Evolutionary conservation across 306 rosid species (phyloP).

Genomic region (Carpinus fangiana): DNA sequence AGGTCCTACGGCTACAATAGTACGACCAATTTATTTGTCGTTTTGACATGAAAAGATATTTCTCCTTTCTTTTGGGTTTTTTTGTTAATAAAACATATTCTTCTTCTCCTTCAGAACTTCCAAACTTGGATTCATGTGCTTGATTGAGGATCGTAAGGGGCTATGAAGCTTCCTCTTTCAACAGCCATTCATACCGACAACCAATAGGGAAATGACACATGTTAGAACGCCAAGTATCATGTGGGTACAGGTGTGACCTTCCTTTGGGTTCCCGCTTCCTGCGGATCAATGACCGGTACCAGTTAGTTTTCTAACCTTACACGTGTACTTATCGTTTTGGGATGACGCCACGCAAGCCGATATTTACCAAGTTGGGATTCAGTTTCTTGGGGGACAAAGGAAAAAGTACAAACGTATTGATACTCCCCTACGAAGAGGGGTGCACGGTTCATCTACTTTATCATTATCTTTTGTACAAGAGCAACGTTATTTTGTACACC

Average conservation of each 20-base stretch:
- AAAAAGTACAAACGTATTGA: too few relatives aligned
- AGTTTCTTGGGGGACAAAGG: too few relatives aligned
- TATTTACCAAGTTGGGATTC: neutral
- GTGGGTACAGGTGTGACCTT: neutral
- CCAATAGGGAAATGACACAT: conserved; percentile 5
- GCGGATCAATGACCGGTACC: neutral
- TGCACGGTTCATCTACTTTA: too few relatives aligned
- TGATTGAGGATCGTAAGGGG: neutral
- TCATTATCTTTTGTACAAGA: too few relatives aligned
- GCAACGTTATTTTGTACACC: too few relatives aligned
- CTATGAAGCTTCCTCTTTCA: conserved; percentile 25
- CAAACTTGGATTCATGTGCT: neutral
- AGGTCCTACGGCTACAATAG: neutral
- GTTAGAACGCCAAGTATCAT: too few relatives aligned
- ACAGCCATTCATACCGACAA: neutral
- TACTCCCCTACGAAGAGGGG: too few relatives aligned
- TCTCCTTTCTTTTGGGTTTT: neutral
- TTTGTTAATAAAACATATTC: neutral
- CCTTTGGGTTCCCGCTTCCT: neutral
- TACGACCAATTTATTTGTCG: neutral
- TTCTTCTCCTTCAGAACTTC: neutral
- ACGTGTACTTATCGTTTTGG: neutral
- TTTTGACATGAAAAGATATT: neutral
- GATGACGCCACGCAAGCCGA: neutral
- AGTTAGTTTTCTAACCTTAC: neutral